Evolutionary conservation across 1,284 basidiomycete species (phyloP), one percentile per base, ranked within the genome.

Genomic region (Wallemia hederae): DNA sequence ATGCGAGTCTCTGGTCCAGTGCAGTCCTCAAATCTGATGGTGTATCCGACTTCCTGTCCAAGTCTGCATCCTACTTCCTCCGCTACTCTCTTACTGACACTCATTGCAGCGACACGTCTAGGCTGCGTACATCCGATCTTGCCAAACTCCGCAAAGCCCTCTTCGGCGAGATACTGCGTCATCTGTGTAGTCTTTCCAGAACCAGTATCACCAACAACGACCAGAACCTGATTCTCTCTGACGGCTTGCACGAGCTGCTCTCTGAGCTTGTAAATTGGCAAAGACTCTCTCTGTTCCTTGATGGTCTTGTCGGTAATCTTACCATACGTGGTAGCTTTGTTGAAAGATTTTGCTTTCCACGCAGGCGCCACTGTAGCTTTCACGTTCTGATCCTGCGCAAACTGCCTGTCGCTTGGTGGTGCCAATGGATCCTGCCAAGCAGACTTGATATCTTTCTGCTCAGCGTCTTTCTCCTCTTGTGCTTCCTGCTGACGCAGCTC

Each of bases 401-500:
- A 99, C 60, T 85, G 75, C 64, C 79, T 82, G 58, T 98, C 91
- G 2, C 77, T 70, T 14, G 84, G 80, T 66, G 83, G 83, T 5
- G 92, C 85, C 89, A 97, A 96, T 9, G 94, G 94, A 70, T 99
- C 94, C 29, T 96, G 76, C 94, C 94, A 98, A 7, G 90, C 90
- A 27, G 87, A 82, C 64, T 80, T 88, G 71, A 96, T 85, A 72
- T 98, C 91, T 28, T 85, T 80, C 28, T 87, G 80, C 70, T 98
- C 83, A 0, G 89, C 86, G 69, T 98, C 94, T 0, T 87, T 92
- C 66, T 85, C 75, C 63, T 98, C 94, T 67, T 96, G 92, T 15
- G 78, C 82, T 69, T 98, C 91, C 69, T 97, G 86, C 67, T 94
- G 88, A 62, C 88, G 79, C 60, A 98, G 72, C 70, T 99, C 94